phyloP scores from a whole-genome alignment of 2,329 filamentous ascomycete species.

The Cladophialophora bantiana region DNA sequence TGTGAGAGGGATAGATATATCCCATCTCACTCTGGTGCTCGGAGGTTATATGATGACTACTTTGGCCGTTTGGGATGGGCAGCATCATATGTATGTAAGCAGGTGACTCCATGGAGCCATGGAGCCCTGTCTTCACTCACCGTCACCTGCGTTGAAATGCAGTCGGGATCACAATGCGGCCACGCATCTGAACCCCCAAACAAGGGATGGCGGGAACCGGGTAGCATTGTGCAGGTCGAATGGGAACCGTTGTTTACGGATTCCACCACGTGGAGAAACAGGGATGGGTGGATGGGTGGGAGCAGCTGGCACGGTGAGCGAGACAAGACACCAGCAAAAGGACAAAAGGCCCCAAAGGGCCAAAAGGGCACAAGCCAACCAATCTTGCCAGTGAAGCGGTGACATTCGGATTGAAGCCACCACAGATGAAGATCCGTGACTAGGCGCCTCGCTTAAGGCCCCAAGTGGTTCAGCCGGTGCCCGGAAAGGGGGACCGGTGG shows the following conservation, averaged over 20 bases:
- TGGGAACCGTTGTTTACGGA: conserved; percentile 1
- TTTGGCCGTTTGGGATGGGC: conserved; percentile 8
- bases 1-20: conserved; percentile 15
- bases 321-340: neutral
- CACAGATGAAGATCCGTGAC: neutral
- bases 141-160: conserved; percentile 1
- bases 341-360: conserved; percentile 1
- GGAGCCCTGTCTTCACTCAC: conserved; percentile 12
- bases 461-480: conserved; percentile 1
- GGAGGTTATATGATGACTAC: conserved; percentile 2
- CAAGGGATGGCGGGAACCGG: conserved; percentile 8
- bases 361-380: conserved; percentile 5
- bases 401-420: neutral
- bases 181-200: conserved; percentile 20
- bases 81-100: conserved; percentile 9
- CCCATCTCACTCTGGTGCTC: conserved; percentile 2
- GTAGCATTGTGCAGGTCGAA: conserved; percentile 20
- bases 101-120: neutral
- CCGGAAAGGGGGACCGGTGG: neutral
- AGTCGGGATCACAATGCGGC: conserved; percentile 10
- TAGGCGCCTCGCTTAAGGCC: neutral
- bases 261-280: conserved; percentile 19
- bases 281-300: neutral
- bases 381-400: neutral
- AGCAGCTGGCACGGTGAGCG: neutral